Evolutionary conservation across 2,329 filamentous ascomycete genomes (phyloP).

Genomic region (Decorospora gaudefroyi): DNA sequence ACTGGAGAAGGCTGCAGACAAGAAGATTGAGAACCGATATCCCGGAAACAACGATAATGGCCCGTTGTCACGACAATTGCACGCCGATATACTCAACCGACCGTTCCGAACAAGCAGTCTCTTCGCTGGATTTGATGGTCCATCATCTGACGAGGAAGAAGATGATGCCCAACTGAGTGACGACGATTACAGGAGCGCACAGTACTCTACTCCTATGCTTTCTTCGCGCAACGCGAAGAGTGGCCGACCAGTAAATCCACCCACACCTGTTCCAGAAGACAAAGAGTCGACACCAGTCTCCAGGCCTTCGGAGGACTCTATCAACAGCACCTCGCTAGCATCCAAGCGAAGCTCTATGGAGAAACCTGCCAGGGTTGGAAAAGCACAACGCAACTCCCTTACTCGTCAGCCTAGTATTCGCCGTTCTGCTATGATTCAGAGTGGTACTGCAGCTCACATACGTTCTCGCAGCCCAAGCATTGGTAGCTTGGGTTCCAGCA

Average conservation of each 20-base stretch:
- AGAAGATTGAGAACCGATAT: constrained; percentile 65
- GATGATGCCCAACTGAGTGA: constrained; percentile 65
- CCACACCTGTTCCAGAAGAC: constrained; percentile 51
- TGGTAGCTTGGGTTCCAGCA: constrained; percentile 57
- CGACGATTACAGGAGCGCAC: constrained; percentile 60
- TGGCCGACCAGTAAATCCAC: constrained; percentile 50
- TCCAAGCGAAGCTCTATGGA: constrained; percentile 45
- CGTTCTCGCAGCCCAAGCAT: constrained; percentile 69
- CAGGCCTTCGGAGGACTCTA: constrained; percentile 41
- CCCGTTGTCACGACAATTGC: constrained; percentile 64
- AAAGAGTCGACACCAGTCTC: constrained; percentile 43
- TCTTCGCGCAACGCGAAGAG: constrained; percentile 55
- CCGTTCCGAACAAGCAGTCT: constrained; percentile 79
- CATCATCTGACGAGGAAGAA: constrained; percentile 58
- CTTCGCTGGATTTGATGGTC: constrained; percentile 81
- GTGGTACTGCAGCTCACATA: constrained; percentile 71
- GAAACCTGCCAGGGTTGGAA: constrained; percentile 43
- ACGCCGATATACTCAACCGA: constrained; percentile 63
- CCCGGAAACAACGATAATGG: constrained; percentile 82
- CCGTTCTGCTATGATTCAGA: constrained; percentile 79
- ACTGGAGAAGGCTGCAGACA: constrained; percentile 36
- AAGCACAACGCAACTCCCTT: constrained; percentile 37
- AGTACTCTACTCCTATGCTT: constrained; percentile 52
- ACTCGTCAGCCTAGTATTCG: constrained; percentile 66
- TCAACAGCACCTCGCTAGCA: constrained; percentile 22